Conservation (phyloP, 805 yeast species). For the Candida ponderosae region DNA sequence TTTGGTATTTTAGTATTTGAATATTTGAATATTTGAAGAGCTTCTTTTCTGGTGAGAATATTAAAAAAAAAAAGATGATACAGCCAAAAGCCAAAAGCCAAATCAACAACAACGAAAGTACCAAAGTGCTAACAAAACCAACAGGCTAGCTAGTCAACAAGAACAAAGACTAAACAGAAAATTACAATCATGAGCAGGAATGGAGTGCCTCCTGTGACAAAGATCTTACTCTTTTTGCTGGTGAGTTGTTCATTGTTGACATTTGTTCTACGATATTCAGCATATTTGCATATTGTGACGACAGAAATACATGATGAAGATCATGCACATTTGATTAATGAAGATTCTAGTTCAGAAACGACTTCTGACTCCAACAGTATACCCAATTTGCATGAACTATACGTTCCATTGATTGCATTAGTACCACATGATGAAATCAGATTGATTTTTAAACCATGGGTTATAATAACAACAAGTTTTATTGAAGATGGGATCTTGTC, state of each 20-base stretch:
- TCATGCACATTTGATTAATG: constrained; percentile 12
- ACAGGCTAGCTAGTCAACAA: too few species aligned
- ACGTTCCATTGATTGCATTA: constrained; percentile 42
- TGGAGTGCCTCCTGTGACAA: constrained; percentile 26
- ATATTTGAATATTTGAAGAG: too few species aligned
- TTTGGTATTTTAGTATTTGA: too few species aligned
- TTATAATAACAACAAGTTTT: constrained; percentile 36
- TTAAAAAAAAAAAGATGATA: too few species aligned
- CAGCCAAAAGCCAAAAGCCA: too few species aligned
- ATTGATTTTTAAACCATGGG: constrained; percentile 35
- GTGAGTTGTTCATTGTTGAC: constrained; percentile 19
- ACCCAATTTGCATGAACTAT: constrained; percentile 38
- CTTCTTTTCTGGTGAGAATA: too few species aligned
- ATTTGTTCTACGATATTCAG: constrained; percentile 22
- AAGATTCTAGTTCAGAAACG: too few species aligned
- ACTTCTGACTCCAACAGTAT: too few species aligned
- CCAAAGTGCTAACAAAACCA: too few species aligned
- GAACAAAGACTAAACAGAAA: too few species aligned
- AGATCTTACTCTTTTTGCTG: constrained; percentile 15
- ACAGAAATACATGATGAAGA: constrained; percentile 14
- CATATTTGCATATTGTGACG: constrained; percentile 19
- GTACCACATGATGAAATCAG: constrained; percentile 24
- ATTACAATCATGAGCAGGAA: too few species aligned
- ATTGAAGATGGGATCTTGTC: constrained; percentile 37
- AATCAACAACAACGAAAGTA: too few species aligned